Evolutionary conservation across 2,329 filamentous ascomycete genomes (phyloP), one percentile per base, ranked within the genome.

Genomic region (Microcyclosporella mali): DNA sequence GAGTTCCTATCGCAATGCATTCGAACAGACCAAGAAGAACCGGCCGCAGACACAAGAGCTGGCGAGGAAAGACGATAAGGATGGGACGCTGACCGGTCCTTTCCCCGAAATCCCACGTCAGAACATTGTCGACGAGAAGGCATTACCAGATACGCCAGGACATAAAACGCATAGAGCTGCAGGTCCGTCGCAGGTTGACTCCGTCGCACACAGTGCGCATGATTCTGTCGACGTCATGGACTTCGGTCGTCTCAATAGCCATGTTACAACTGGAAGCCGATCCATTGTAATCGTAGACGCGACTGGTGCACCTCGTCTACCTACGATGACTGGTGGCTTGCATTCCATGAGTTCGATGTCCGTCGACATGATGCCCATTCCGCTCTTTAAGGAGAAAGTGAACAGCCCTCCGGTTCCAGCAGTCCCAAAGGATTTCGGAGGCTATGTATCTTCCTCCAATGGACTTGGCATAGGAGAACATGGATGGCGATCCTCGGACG

Each of bases 251-350:
- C 33, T 46, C 12, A 44, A 44, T 31, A 44, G 58, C 11, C 60
- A 66, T 28, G 77, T 90, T 33, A 92, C 88, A 0, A 73, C 74
- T 9, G 85, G 87, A n/a, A 94, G 87, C 70, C 84, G 89, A 59
- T 94, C 88, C 0, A 94, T 95, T 52, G 75, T 95, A 42, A 94
- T 95, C 57, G 80, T 94, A 28, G 86, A 94, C 54, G 76, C 77
- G 50, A 79, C 76, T 45, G 79, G 79, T 25, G 83, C 81, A 0
- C 52, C 53, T 27, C 47, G 54, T 34, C n/a, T 53, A 10, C 49
- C 54, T 4, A 46, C 49, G 35, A 50, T 51, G 32, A 47, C 50
- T 14, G 48, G 53, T 17, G 53, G 45, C 6, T 33, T 61, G 27
- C 55, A 55, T 21, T 57, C 58, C 8, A 45, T 57, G 6, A 56